Evolutionary conservation across 805 yeast genomes (phyloP).

Genomic region (Ogataea philodendri): DNA sequence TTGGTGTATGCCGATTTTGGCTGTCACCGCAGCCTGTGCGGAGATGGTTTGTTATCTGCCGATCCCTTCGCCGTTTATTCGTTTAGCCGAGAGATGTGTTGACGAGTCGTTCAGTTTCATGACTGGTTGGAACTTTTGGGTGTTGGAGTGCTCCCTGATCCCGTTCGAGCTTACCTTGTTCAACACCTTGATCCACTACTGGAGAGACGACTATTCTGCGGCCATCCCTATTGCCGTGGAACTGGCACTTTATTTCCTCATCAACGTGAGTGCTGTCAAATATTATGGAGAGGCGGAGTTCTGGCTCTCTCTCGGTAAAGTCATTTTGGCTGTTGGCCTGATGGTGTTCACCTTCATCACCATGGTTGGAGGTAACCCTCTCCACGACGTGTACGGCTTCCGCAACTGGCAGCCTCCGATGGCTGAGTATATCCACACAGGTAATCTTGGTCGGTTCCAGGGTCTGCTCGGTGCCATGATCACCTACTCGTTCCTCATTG

Average conservation of each 20-base stretch:
- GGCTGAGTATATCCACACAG: conserved; percentile 39
- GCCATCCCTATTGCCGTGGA: conserved; percentile 45
- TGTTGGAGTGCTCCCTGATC: conserved; percentile 45
- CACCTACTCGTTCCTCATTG: conserved; percentile 42
- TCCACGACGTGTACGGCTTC: conserved; percentile 39
- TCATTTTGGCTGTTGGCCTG: conserved; percentile 43
- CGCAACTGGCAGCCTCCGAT: conserved; percentile 35
- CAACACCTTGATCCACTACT: conserved; percentile 45
- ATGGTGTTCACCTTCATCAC: conserved; percentile 44
- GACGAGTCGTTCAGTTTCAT: conserved; percentile 45
- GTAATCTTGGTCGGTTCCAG: conserved; percentile 45
- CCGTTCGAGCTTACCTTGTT: conserved; percentile 50
- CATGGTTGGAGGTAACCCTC: conserved; percentile 53
- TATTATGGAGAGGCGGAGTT: conserved; percentile 51
- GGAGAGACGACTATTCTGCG: conserved; percentile 46
- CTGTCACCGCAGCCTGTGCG: conserved; percentile 43
- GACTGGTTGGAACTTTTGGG: conserved; percentile 52
- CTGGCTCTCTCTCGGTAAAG: conserved; percentile 44
- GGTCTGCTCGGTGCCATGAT: conserved; percentile 44
- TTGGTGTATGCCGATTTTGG: conserved; percentile 44
- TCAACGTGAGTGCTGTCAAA: conserved; percentile 43
- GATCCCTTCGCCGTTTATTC: conserved; percentile 46
- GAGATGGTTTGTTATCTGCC: conserved; percentile 49
- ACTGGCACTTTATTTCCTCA: conserved; percentile 40
- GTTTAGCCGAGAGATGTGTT: conserved; percentile 45